These are phyloP conservation scores for Ophiostoma tasmaniense DNA, from an alignment of 2,329 filamentous ascomycete species.

Conservation along the genomic window DNA sequence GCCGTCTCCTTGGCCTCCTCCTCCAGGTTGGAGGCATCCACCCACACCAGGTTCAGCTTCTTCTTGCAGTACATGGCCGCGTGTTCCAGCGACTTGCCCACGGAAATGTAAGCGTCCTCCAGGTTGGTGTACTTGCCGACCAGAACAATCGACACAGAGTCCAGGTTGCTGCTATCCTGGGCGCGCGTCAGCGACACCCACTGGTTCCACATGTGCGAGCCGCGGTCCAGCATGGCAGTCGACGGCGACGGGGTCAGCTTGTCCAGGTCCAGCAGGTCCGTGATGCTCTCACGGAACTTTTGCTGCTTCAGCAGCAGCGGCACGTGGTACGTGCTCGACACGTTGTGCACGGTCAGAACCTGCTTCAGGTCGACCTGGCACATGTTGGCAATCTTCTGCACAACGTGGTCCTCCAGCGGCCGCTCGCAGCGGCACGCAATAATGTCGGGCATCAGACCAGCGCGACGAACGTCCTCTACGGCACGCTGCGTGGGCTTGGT, in stretches of 20 bases:
- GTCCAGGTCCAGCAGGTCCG: slow-evolving; percentile 56
- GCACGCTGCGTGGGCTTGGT: slow-evolving; percentile 95
- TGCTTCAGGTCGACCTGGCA: slow-evolving; percentile 82
- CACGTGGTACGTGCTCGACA: slow-evolving; percentile 87
- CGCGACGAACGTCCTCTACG: slow-evolving; percentile 73
- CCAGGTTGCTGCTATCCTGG: slow-evolving; percentile 38
- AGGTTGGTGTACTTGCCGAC: slow-evolving; percentile 88
- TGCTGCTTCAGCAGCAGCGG: slow-evolving; percentile 85
- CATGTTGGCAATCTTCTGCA: slow-evolving; percentile 79
- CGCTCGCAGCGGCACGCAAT: slow-evolving; percentile 88
- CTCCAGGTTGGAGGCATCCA: slow-evolving; percentile 81
- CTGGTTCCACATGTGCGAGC: slow-evolving; percentile 65
- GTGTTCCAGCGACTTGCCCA: slow-evolving; percentile 84
- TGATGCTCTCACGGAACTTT: slow-evolving; percentile 46
- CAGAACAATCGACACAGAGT: slow-evolving; percentile 70
- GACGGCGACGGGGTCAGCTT: slow-evolving; percentile 45
- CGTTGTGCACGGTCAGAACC: slow-evolving; percentile 82
- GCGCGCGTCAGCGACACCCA: slow-evolving; percentile 57
- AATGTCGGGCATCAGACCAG: slow-evolving; percentile 66
- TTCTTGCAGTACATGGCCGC: slow-evolving; percentile 76
- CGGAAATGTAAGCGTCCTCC: slow-evolving; percentile 69
- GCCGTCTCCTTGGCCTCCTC: slow-evolving; percentile 48
- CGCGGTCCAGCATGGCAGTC: slow-evolving; percentile 49
- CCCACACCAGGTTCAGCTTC: slow-evolving; percentile 72
- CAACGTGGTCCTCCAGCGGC: slow-evolving; percentile 62